Base-by-base conservation (phyloP, 1,139 yeast species). In the Sugiyamaella paludigena region DNA sequence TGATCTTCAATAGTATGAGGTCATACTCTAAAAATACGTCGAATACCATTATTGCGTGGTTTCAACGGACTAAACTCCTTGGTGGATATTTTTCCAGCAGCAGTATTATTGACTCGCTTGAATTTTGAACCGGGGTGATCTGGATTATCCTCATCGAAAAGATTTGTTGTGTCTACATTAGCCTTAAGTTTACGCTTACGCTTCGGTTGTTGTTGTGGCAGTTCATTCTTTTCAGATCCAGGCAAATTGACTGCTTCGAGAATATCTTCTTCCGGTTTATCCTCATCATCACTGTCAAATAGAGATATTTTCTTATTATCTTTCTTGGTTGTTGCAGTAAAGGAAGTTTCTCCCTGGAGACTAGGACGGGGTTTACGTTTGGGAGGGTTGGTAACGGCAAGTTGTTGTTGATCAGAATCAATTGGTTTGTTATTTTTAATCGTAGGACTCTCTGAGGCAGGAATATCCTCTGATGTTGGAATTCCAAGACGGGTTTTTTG, bases 21-120 rank as follows among this genome's bases (percentile, higher is more conserved):
- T 40, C 36, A 50, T 12, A 54, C 47, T 31, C 51, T 50, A 54
- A 54, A 58, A 7, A 38, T 38, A 24, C 43, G 48, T 16, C 55
- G 45, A 19, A 54, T 45, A 13, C 46, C 47, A n/a, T 53, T 54
- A 32, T 54, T 54, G 11, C 55, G 47, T 16, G 46, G 46, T 36
- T 54, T 57, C 15, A 51, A 42, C 6, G 63, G 63, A 35, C 60
- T 55, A 35, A 59, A 56, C 32, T 48, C 56, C n/a, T 49, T 51
- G 31, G 36, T 30, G 33, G 34, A 43, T 4, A 49, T 36, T 4
- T 42, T 45, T 27, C 16, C 43, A 32, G 33, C 13, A 15, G 49
- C 43, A 33, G 41, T 34, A 10, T 26, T 37, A 29, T 47, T 56
- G 24, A 55, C 47, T 27, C 61, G 49, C 36, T 56, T 57, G 50